Base-by-base conservation (phyloP, 352 stramenopile genomes). In the Nannochloropsis limnetica region DNA sequence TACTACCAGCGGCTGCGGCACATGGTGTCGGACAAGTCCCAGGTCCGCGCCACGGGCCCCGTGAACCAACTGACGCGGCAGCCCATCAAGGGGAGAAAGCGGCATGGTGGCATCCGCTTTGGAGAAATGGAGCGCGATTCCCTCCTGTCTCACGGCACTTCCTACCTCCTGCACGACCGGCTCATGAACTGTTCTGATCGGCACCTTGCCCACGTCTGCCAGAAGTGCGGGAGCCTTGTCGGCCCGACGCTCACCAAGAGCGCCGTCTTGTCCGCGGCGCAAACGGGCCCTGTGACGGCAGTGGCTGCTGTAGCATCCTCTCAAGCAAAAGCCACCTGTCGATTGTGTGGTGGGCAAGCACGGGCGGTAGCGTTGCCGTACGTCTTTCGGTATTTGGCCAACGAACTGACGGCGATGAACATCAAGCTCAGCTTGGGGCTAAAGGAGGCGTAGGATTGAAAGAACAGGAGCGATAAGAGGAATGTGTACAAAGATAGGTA, bases 11-110 rank as follows among this genome's bases (percentile, higher is more conserved):
- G 97, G 79, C 89, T 99, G 85, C 93, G 96, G 81, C 97, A 99
- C 91, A 99, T 99, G 97, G 97, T 99, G 82, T 98, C 93, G 83
- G 97, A 99, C 90, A 99, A 99, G 91, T 98, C 91, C 80, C 93
- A 99, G 89, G 97, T 99, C 80, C 94, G 97, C 86, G 92, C 95
- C 3, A 99, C 95, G 32, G 97, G 97, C 11, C 94, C 95, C 43
- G 96, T 99, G 84, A 99, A 99, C 89, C 93, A 91, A 85, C 89
- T 99, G n/a, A 99, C 97, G 80, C 91, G 96, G 3, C 97, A 99
- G 89, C 97, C 97, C 0, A 95, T 99, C 54, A 99, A 99, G 89
- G 97, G 97, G 68, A 90, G 96, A 85, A 99, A 99, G 91, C 97
- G 97, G 84, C 93, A 96, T 84, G 97, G 97, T 87, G 97, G 97